phyloP scores from a whole-genome alignment of 768 basidiomycete species.

The Boletus reticulatus region DNA sequence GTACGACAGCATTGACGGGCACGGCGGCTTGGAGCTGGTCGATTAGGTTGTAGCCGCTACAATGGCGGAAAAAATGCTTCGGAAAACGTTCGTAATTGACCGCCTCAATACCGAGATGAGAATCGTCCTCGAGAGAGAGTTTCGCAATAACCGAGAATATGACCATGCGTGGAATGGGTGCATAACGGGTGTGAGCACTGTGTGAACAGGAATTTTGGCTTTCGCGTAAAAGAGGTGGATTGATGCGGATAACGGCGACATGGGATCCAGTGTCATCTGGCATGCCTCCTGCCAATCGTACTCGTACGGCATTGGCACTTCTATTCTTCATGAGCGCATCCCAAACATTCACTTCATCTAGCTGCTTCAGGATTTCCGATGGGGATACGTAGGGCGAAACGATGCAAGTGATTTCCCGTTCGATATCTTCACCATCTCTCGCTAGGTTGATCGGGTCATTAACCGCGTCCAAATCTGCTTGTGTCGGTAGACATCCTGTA shows the following conservation, averaged over 20 bases:
- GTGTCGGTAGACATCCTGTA: neutral
- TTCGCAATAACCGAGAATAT: constrained; percentile 44
- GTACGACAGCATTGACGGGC: constrained; percentile 50
- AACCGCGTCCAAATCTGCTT: neutral
- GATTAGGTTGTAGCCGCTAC: constrained; percentile 23
- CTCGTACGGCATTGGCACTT: neutral
- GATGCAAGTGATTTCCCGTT: constrained; percentile 14
- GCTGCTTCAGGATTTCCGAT: neutral
- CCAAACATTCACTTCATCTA: neutral
- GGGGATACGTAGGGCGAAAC: neutral
- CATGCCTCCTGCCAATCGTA: too few species aligned
- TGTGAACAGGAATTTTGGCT: constrained; percentile 13
- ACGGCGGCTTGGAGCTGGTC: constrained; percentile 39
- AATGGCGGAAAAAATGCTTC: constrained; percentile 26
- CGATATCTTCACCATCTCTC: constrained; percentile 14
- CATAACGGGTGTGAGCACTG: rapidly evolving
- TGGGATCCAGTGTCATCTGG: neutral
- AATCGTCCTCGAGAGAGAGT: constrained; percentile 37
- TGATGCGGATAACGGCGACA: constrained; percentile 8
- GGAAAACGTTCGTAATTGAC: constrained; percentile 27
- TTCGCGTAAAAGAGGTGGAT: constrained; percentile 14
- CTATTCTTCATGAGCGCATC: neutral
- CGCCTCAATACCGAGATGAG: constrained; percentile 34
- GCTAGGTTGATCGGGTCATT: neutral
- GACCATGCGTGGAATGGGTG: constrained; percentile 25